Evolutionary conservation across 176 grass and related monocot genomes (phyloP).

Genomic region (Poa annua): DNA sequence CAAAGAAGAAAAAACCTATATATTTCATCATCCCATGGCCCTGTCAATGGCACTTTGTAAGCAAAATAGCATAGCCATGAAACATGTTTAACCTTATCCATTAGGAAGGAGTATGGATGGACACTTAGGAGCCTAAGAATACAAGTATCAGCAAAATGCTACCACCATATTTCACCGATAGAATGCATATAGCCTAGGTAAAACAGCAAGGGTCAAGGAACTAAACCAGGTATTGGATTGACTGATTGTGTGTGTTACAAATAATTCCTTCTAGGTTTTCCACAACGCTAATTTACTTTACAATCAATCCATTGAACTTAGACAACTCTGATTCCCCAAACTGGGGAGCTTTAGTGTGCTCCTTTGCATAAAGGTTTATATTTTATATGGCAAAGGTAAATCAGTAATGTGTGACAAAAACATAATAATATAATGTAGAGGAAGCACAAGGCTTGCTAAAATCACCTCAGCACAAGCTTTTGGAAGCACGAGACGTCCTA

Average conservation of each 20-base stretch:
- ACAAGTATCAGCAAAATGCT: constrained; percentile 21
- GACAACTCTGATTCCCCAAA: neutral
- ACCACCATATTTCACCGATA: constrained; percentile 5
- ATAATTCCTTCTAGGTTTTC: neutral
- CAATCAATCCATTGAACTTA: neutral
- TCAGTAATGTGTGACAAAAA: neutral
- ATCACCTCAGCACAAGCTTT: constrained; percentile 99
- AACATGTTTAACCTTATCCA: constrained; percentile 10
- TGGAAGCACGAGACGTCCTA: constrained; percentile 97
- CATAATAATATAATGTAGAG: constrained; percentile 20
- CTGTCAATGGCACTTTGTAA: constrained; percentile 1
- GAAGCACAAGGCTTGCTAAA: constrained; percentile 19
- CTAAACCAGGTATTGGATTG: neutral
- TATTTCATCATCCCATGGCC: constrained; percentile 11
- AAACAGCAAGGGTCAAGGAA: neutral
- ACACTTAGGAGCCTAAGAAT: neutral
- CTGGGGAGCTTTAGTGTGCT: constrained; percentile 6
- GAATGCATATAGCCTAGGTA: neutral
- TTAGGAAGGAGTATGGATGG: constrained; percentile 14
- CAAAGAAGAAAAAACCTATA: neutral
- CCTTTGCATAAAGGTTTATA: constrained; percentile 29
- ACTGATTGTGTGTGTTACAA: constrained; percentile 4
- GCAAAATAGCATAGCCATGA: constrained; percentile 11
- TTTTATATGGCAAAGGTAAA: neutral
- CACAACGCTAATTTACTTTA: neutral